phyloP scores from a whole-genome alignment of 768 basidiomycete genomes.

The Mycena chlorophos region DNA sequence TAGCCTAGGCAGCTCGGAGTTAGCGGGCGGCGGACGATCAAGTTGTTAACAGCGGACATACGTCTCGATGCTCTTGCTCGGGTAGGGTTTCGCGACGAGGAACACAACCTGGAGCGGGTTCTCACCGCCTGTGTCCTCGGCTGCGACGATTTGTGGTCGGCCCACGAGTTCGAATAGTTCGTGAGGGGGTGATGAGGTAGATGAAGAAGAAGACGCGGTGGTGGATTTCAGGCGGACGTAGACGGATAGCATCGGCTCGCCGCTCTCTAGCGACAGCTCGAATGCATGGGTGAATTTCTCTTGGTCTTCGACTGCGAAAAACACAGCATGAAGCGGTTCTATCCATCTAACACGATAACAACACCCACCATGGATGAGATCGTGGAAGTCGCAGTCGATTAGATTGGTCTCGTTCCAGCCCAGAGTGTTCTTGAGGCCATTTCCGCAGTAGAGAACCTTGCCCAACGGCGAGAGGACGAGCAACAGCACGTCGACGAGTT shows the following conservation, averaged over 20 bases:
- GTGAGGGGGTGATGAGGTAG: conserved; percentile 27
- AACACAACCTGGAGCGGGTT: conserved; percentile 58
- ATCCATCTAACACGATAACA: neutral
- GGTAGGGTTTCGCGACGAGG: conserved; percentile 74
- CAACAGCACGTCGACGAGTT: conserved; percentile 71
- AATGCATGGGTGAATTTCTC: conserved; percentile 56
- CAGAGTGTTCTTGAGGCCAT: conserved; percentile 66
- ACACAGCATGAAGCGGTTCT: conserved; percentile 13
- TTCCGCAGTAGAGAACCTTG: conserved; percentile 69
- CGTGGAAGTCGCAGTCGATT: conserved; percentile 62
- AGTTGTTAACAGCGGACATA: neutral
- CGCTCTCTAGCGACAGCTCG: conserved; percentile 50
- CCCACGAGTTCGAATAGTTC: conserved; percentile 73
- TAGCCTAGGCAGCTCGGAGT: conserved; percentile 44
- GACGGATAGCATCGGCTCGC: conserved; percentile 49
- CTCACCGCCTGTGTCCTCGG: conserved; percentile 22
- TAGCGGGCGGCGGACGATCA: conserved; percentile 1
- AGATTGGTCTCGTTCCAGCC: conserved; percentile 79
- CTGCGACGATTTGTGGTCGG: conserved; percentile 51
- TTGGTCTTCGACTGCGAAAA: conserved; percentile 55
- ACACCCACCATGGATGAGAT: conserved; percentile 63
- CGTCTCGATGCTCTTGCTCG: conserved; percentile 53
- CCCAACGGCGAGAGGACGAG: conserved; percentile 65
- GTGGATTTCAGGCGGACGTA: conserved; percentile 61
- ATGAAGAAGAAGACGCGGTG: too few species aligned